A percentile compares a stretch with the other conserved stretches of the same genome.
Evolutionary conservation across 2,329 filamentous ascomycete species (phyloP).

Genomic region (Orbilia ellipsospora): DNA sequence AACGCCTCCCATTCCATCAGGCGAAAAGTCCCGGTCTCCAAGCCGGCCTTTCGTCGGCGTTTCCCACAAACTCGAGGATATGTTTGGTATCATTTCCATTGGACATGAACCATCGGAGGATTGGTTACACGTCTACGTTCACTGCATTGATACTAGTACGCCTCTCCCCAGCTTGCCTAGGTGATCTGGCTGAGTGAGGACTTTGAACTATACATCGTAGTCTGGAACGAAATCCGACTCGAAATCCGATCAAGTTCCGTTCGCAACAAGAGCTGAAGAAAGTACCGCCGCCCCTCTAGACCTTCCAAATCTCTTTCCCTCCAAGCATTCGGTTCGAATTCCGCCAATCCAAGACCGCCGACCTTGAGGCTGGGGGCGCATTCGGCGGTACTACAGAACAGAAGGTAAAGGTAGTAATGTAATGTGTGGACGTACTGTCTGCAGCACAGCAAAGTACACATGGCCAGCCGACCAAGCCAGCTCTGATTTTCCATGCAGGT

Average conservation of each 20-base stretch:
- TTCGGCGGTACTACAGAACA: conserved; percentile 11
- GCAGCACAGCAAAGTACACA: conserved; percentile 7
- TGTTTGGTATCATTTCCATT: not conserved
- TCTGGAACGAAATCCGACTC: no score
- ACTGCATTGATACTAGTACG: no score
- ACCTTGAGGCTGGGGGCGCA: conserved; percentile 3
- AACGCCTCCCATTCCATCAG: no score
- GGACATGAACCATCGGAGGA: not conserved
- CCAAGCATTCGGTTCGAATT: conserved; percentile 3
- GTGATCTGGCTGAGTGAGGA: no score
- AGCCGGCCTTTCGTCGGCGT: not conserved
- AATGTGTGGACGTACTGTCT: not conserved
- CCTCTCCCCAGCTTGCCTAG: no score
- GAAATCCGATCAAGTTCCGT: no score
- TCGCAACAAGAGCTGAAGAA: no score
- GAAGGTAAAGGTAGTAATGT: no score
- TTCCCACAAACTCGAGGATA: no score
- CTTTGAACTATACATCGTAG: no score
- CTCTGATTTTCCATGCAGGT: conserved; percentile 21
- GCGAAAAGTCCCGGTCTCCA: not conserved
- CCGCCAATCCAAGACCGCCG: conserved; percentile 1
- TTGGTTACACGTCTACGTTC: not conserved
- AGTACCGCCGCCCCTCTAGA: no score
- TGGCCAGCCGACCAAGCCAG: conserved; percentile 1
- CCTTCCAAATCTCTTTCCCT: conserved; percentile 3